Base-by-base conservation (phyloP, 176 grass and related monocot genomes). In the sorghum (Sorghum bicolor) region DNA sequence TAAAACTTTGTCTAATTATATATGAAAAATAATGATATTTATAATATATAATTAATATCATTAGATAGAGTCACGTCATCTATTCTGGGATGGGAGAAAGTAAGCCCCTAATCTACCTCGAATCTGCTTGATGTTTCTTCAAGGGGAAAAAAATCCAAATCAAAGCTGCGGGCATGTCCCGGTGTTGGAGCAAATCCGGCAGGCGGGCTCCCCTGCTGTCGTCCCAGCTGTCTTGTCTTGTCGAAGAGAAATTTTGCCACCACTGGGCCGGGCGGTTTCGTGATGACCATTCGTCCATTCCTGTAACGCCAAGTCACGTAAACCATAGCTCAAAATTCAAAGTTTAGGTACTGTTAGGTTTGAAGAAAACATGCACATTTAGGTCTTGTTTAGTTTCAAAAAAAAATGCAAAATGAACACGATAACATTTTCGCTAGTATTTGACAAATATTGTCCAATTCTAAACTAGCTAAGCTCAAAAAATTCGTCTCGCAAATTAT, bases 281-380 rank as follows among this genome's bases (percentile, higher is more conserved):
- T 65, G 76, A 34, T 52, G 5, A 57, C 53, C 53, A 57, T 10
- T 57, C 20, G 20, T 24, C 37, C 39, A 33, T 79, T 41, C 31
- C 50, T 38, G 38, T 55, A 65, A 32, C 9, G 16, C 19, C 6
- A 43, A 30, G 29, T 8, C 77, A 80, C 37, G 29, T 34, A 33
- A 33, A 37, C 64, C 30, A 10, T 13, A 57, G 11, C 22, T 53
- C 29, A 53, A 80, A 67, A 37, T 69, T 69, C 44, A 32, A 34
- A 10, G 55, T n/a, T n/a, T 55, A 55, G 52, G 52, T 55, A 55
- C 52, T n/a, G 78, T 69, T 55, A 55, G 64, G 78, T 68, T 80
- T 69, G 64, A 53, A 66, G 44, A 33, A 52, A 69, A 69, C 12
- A 67, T 53, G 43, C 20, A 19, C 44, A 10, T 67, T 80, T n/a